A percentile compares a stretch with the other conserved stretches of the same genome.
Evolutionary conservation across 176 grass and related monocot genomes (phyloP).

Genomic region (Zea luxurians): DNA sequence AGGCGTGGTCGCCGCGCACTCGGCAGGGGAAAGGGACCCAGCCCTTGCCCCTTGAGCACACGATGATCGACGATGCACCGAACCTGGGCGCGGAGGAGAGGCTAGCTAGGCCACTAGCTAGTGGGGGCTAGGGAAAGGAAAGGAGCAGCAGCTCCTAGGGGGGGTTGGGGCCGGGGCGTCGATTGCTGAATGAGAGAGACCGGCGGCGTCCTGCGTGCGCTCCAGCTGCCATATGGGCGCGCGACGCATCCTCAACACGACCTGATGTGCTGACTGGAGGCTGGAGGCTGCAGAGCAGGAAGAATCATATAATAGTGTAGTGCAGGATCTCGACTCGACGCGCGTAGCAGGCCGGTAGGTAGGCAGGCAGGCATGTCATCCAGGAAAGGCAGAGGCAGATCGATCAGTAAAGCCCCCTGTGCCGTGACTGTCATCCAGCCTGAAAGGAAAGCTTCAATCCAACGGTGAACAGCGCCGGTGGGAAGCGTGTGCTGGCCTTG

Average conservation of each 20-base stretch:
- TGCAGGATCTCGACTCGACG: constrained; percentile 14
- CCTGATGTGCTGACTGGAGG: not conserved
- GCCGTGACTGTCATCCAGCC: constrained; percentile 5
- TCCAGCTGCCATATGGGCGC: constrained; percentile 40
- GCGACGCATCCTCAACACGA: not conserved
- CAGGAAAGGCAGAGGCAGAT: not conserved
- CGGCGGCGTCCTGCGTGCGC: constrained; percentile 32
- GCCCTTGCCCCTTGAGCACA: not conserved
- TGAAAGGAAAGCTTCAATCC: not conserved
- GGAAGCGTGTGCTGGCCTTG: not conserved
- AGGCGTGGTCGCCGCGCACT: constrained; percentile 38
- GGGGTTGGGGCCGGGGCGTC: not conserved
- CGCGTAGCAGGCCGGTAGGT: not conserved
- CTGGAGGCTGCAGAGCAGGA: not conserved
- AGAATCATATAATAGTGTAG: not conserved
- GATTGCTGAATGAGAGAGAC: constrained; percentile 2
- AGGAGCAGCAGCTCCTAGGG: not conserved
- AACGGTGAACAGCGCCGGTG: not conserved
- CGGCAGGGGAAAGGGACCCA: constrained; percentile 31
- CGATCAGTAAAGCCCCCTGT: not conserved
- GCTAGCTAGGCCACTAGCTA: not conserved
- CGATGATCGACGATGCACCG: constrained; percentile 25
- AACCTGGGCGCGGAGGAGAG: constrained; percentile 18
- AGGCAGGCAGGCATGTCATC: constrained; percentile 16
- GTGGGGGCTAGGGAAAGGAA: not conserved